Percentiles rank a stretch among this genome's conserved stretches.
Conservation (phyloP, 805 yeast species). For the Spathaspora girioi region DNA sequence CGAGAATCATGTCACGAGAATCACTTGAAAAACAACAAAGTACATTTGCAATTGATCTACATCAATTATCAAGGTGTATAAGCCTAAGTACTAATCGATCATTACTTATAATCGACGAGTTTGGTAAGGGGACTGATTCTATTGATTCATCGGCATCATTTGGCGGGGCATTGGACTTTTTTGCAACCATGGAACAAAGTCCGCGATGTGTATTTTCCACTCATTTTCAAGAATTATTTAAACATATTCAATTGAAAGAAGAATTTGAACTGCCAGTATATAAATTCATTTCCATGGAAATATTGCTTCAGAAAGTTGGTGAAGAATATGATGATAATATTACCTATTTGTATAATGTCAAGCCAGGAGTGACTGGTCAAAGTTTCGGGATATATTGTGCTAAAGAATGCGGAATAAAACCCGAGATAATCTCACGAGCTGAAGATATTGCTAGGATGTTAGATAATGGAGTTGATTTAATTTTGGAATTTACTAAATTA, state of each 20-base stretch:
- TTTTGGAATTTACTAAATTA: slow-evolving; percentile 2
- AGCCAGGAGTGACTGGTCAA: slow-evolving; percentile 2
- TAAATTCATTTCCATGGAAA: not conserved
- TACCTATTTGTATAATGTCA: slow-evolving; percentile 5
- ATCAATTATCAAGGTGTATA: slow-evolving; percentile 41
- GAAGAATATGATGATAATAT: slow-evolving; percentile 1
- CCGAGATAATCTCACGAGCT: slow-evolving; percentile 4
- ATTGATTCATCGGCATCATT: slow-evolving; percentile 44
- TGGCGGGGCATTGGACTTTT: slow-evolving; percentile 31
- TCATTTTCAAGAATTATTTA: slow-evolving; percentile 42
- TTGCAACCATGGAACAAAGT: slow-evolving; percentile 13
- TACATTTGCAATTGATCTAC: slow-evolving; percentile 48
- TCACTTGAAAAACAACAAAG: slow-evolving; percentile 38
- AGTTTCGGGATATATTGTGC: slow-evolving; percentile 11
- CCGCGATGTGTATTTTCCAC: slow-evolving; percentile 35
- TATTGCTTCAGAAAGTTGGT: not conserved
- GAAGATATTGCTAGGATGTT: slow-evolving; percentile 2
- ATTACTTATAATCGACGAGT: slow-evolving; percentile 48
- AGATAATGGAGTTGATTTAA: slow-evolving; percentile 2
- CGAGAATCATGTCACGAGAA: slow-evolving; percentile 43
- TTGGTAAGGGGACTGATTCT: slow-evolving; percentile 51
- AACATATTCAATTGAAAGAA: slow-evolving; percentile 1
- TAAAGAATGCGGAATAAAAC: slow-evolving; percentile 4
- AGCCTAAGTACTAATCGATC: slow-evolving; percentile 36
- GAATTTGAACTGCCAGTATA: not conserved